Conservation (phyloP, 2,329 filamentous ascomycete genomes). For the Hypoxylon sp. region DNA sequence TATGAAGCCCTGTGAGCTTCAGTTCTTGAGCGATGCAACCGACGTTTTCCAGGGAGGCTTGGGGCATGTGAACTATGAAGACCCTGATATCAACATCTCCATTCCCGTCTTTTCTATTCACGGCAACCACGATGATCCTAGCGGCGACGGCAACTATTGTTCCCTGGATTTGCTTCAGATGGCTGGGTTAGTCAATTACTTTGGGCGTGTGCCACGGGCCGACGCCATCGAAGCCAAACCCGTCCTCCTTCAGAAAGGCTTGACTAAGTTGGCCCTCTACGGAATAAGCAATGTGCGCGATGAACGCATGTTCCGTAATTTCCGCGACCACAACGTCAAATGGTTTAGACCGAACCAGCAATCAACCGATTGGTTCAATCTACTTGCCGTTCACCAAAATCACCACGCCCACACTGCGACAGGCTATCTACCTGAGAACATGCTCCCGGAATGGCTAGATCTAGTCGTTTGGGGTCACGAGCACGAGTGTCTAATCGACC, state of each 20-base stretch:
- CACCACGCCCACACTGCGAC: constrained; percentile 93
- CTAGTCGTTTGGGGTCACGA: constrained; percentile 97
- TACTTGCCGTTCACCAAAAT: constrained; percentile 96
- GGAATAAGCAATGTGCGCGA: constrained; percentile 97
- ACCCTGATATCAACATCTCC: constrained; percentile 95
- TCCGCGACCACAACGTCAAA: constrained; percentile 91
- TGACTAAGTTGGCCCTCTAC: constrained; percentile 92
- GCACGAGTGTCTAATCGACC: constrained; percentile 94
- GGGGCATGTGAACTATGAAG: constrained; percentile 96
- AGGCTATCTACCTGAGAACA: constrained; percentile 93
- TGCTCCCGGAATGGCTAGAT: constrained; percentile 91
- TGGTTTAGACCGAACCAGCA: constrained; percentile 89
- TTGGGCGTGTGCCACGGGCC: constrained; percentile 88
- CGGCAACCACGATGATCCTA: constrained; percentile 97
- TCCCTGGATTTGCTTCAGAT: constrained; percentile 92
- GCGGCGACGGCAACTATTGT: constrained; percentile 93
- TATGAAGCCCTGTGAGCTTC: constrained; percentile 93
- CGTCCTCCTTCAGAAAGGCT: constrained; percentile 90
- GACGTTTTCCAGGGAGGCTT: constrained; percentile 92
- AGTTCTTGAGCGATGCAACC: constrained; percentile 92
- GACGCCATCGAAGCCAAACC: constrained; percentile 96
- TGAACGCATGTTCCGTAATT: constrained; percentile 93
- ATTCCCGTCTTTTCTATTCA: constrained; percentile 99
- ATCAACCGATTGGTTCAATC: constrained; percentile 92
- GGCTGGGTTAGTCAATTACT: constrained; percentile 94